phyloP scores from a whole-genome alignment of 768 basidiomycete species.

The Suillus subalutaceus region DNA sequence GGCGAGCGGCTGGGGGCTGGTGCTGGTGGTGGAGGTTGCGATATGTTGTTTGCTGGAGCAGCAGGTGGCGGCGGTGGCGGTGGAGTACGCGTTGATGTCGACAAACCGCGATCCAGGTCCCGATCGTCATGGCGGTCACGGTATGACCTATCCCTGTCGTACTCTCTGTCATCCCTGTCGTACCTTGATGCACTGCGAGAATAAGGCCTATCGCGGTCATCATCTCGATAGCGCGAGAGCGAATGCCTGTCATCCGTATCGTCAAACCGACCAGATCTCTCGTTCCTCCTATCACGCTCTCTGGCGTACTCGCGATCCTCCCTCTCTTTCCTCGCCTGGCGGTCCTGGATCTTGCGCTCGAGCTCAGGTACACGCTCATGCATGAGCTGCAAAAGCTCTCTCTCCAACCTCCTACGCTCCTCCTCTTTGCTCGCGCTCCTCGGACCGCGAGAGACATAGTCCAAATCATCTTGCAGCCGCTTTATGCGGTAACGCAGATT shows the following conservation, averaged over 20 bases:
- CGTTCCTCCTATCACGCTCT: constrained; percentile 84
- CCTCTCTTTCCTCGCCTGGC: constrained; percentile 74
- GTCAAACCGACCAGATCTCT: constrained; percentile 72
- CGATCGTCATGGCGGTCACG: constrained; percentile 39
- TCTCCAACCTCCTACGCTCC: constrained; percentile 82
- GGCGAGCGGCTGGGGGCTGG: constrained; percentile 62
- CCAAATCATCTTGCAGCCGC: constrained; percentile 89
- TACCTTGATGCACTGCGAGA: constrained; percentile 44
- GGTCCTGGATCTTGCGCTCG: constrained; percentile 78
- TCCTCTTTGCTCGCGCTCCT: constrained; percentile 76
- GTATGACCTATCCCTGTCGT: constrained; percentile 32
- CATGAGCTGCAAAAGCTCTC: constrained; percentile 82
- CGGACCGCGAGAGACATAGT: constrained; percentile 80
- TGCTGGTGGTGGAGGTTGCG: constrained; percentile 51
- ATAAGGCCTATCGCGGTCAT: constrained; percentile 55
- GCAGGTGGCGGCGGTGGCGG: constrained; percentile 54
- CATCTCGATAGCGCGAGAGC: constrained; percentile 38
- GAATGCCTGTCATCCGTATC: constrained; percentile 40
- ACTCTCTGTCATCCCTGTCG: constrained; percentile 42
- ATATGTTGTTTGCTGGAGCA: constrained; percentile 39
- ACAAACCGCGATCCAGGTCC: constrained; percentile 37
- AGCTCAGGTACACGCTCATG: constrained; percentile 92
- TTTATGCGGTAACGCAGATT: constrained; percentile 85
- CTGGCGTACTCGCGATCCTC: constrained; percentile 80
- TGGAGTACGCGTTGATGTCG: constrained; percentile 42